Conservation (phyloP, 164 flowering plant genomes). For the Aristolochia californica region DNA sequence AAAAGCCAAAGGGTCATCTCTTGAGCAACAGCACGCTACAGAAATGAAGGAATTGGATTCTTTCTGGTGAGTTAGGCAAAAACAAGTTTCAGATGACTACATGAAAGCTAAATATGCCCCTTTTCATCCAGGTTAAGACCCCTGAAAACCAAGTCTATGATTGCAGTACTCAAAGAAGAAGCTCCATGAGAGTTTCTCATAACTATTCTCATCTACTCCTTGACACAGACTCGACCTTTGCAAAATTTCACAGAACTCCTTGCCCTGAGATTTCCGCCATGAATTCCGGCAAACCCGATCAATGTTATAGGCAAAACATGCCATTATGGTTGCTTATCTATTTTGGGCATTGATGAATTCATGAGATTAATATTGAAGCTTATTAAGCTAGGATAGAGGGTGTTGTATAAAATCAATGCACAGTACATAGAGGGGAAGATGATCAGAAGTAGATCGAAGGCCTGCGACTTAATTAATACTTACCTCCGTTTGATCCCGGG, state of each 20-base stretch:
- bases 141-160: neutral
- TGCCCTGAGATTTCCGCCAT: neutral
- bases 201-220: neutral
- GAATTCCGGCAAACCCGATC: neutral
- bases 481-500: constrained; percentile 76
- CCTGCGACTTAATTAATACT: constrained; percentile 26
- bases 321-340: constrained; percentile 46
- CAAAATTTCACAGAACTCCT: neutral
- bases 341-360: neutral
- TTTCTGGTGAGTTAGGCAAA: constrained; percentile 10
- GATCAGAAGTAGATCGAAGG: too few species aligned
- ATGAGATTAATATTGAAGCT: constrained; percentile 16
- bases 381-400: neutral
- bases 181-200: constrained; percentile 2
- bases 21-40: neutral
- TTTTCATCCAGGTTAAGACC: constrained; percentile 1
- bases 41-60: constrained; percentile 3
- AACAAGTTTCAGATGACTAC: constrained; percentile 10
- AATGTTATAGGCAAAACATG: neutral
- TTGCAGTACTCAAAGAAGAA: constrained; percentile 1
- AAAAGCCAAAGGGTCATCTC: constrained; percentile 2
- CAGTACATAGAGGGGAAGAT: constrained; percentile 31
- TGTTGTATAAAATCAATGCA: too few species aligned
- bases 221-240: neutral
- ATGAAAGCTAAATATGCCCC: constrained; percentile 18